Evolutionary conservation across 2,329 filamentous ascomycete species (phyloP), one percentile per base, ranked within the genome.

Genomic region (Pseudogymnoascus sp.): DNA sequence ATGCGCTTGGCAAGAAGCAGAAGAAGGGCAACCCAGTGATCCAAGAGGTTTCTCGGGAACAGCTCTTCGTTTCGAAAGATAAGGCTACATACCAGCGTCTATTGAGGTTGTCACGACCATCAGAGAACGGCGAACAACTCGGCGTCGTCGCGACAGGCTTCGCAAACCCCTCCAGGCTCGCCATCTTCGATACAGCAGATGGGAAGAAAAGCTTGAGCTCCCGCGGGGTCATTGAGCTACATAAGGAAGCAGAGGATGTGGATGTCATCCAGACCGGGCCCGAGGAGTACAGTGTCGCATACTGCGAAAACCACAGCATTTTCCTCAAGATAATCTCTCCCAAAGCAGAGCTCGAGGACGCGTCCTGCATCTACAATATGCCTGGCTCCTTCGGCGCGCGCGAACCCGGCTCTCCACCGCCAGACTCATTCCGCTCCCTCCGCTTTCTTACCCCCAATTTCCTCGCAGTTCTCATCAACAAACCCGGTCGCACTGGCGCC

Each of bases 131-230:
- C 62, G 80, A 82, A 43, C 82, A 90, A 63, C 78, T 96, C 38
- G 91, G 89, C 62, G 91, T 85, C 11, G 85, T 89, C 63, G 88
- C 91, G 8, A 92, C 91, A 0, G 90, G 89, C 28, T 78, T 96
- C 65, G 86, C 89, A 18, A 85, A 85, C 63, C 78, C 88, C 57
- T 83, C 88, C 11, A 89, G 97, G 75, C 82, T 97, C 63, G 87
- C 90, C 25, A 75, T 96, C 41, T 96, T 96, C 71, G 83, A 89
- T 70, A 84, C 86, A 15, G 83, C 80, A 6, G 78, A 79, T 18
- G 76, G 78, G 1, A 75, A 77, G 1, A 82, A 82, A 14, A 75
- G 76, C 36, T 65, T 74, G 12, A 84, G 66, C 75, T 79, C 65
- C 73, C 76, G 77, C 67, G 80, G 80, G 28, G 73, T 77, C 59